phyloP scores from a whole-genome alignment of 23 red algal species.

The Gracilaria domingensis region DNA sequence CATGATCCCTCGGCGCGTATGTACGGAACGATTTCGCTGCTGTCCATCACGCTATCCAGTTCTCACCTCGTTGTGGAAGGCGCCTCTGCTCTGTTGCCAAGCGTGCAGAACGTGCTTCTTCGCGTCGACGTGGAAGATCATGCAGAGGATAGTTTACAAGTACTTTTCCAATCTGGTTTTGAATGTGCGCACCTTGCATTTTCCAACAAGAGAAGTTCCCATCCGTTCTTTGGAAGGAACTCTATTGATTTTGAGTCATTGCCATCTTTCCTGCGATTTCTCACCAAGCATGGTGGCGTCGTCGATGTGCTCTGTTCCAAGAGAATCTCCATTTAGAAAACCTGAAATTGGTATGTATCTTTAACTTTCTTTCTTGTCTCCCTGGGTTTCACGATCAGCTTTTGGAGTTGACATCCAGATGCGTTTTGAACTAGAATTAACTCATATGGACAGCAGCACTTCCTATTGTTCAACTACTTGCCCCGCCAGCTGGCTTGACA shows the following conservation, averaged over 20 bases:
- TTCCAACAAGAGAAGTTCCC: neutral
- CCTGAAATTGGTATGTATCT: neutral
- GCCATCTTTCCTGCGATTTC: constrained; percentile 9
- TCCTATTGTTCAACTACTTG: neutral
- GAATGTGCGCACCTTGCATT: constrained; percentile 41
- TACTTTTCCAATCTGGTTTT: constrained; percentile 5
- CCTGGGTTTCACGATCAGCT: neutral
- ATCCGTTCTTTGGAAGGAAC: constrained; percentile 32
- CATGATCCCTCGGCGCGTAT: neutral
- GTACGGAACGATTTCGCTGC: neutral
- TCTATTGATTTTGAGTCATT: neutral
- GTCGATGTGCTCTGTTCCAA: constrained; percentile 24
- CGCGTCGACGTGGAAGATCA: neutral
- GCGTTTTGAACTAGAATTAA: neutral
- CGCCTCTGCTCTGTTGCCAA: neutral
- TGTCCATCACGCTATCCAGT: neutral
- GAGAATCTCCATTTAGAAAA: neutral
- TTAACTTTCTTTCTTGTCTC: neutral
- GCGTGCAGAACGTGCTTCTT: constrained; percentile 13
- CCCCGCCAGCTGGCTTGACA: neutral
- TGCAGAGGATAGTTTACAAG: neutral
- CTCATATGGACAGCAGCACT: neutral
- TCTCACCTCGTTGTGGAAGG: constrained; percentile 2
- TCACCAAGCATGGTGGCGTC: neutral
- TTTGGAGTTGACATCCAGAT: neutral